Evolutionary conservation across 495 filamentous ascomycete genomes (phyloP), one percentile per base, ranked within the genome.

Genomic region (Aspergillus diversus): DNA sequence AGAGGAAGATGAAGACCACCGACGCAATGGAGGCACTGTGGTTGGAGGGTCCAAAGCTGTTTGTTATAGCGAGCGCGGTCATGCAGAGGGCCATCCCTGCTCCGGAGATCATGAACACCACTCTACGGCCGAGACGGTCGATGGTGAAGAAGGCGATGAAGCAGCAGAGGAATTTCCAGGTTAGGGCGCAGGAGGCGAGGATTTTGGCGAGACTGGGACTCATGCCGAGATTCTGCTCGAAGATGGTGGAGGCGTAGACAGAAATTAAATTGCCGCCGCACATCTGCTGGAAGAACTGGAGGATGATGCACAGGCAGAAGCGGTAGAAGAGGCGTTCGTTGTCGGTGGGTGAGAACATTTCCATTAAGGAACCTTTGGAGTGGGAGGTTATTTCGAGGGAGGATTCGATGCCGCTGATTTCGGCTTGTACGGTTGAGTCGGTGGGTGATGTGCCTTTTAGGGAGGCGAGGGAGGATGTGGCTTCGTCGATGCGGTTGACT

Each of bases 1-100:
- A 87, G 43, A 85, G 67, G 69, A 84, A 83, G 33, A 86, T 69
- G 66, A 84, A 85, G 32, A 79, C 76, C 4, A 77, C 79, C 7
- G 75, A 72, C 4, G 70, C 72, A 27, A 82, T 59, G 31, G 55
- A 48, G 55, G 67, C 54, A 33, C 55, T 5, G 62, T 68, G 37
- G 69, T 73, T 78, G 55, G 54, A 50, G 56, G 67, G 47, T 48
- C 70, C 55, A 61, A 76, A 66, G 52, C 67, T 65, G 4, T 73
- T 75, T 32, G 75, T 68, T 35, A 79, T 57, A 5, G 79, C 75
- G 17, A 84, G 76, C 33, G 76, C 76, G 0, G 79, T 59, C 79
- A 82, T 82, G 50, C 74, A 78, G 9, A 69, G 51, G 7, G 72
- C 73, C 70, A 80, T 79, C 37, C 81, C 83, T 6, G 68, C 62